Evolutionary conservation across 345 rosid species (phyloP), one percentile per base, ranked within the genome.

Genomic region (Moricandia moricandioides): DNA sequence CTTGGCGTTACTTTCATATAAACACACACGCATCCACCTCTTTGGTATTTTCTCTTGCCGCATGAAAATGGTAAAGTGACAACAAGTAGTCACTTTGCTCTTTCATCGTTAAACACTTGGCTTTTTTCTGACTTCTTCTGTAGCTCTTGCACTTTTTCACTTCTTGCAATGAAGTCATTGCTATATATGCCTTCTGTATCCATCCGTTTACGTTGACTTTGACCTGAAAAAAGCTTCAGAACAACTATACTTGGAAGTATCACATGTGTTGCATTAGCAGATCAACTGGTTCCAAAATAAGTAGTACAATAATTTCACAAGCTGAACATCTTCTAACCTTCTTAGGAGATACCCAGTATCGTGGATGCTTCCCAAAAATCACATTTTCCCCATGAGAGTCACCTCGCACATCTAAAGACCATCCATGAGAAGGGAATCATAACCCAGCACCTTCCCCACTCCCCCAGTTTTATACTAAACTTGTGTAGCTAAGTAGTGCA

Each of bases 331-430:
- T 6, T 16, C 47, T 37, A 10, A 76, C 70, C 71, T 31, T 16
- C n/a, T 21, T 6, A 37, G 47, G n/a, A n/a, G 29, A 4, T 61
- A 76, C n/a, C 49, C 64, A 37, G n/a, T 3, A 8, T 43, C 14
- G 2, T 39, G 27, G 43, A 21, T 37, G 47, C 58, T 69, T 69
- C 45, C 24, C 67, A n/a, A 79, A 75, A 16, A 57, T 35, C 51
- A 69, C n/a, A 29, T 18, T 14, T 29, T n/a, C n/a, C 13, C 62
- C 55, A 59, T 75, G 57, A 69, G 80, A 76, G 70, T 70, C 71
- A 63, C 24, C 75, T 70, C 75, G 57, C 80, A 76, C 49, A 70
- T 76, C 70, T 70, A 76, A n/a, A n/a, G 80, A 76, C 80, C 80
- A 76, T 55, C 65, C 52, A 76, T 76, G 80, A 76, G 80, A 76